Evolutionary conservation across 352 stramenopile species (phyloP).

Genomic region (Peronospora farinosa): DNA sequence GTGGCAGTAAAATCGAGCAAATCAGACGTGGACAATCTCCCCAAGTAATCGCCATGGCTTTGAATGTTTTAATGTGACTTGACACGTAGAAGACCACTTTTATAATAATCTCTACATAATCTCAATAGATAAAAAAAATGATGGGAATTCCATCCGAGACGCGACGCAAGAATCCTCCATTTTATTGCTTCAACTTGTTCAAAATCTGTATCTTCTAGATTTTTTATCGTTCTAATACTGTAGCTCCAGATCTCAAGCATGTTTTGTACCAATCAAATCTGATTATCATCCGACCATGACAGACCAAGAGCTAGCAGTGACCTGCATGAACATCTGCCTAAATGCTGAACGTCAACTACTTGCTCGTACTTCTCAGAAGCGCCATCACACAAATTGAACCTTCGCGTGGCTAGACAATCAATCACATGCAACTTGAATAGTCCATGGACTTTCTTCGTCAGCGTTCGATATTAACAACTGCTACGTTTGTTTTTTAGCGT

Average conservation of each 20-base stretch:
- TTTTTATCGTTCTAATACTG: conserved; percentile 1
- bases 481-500: too few relatives aligned
- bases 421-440: too few relatives aligned
- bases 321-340: conserved; percentile 55
- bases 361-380: conserved; percentile 40
- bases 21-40: conserved; percentile 37
- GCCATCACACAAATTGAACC: conserved; percentile 58
- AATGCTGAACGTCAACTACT: conserved; percentile 47
- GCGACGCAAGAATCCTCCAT: conserved; percentile 1
- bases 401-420: conserved; percentile 56
- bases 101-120: too few relatives aligned
- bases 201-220: conserved; percentile 1
- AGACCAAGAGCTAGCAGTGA: conserved; percentile 37
- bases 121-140: too few relatives aligned
- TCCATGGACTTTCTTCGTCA: too few relatives aligned
- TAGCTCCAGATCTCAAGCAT: neutral
- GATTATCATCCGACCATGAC: neutral
- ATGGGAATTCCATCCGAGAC: conserved; percentile 12
- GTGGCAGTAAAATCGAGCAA: conserved; percentile 41
- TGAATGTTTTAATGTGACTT: neutral
- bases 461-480: too few relatives aligned
- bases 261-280: neutral
- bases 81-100: too few relatives aligned
- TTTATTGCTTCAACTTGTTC: conserved; percentile 7
- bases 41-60: conserved; percentile 1